Evolutionary conservation across 2,329 filamentous ascomycete genomes (phyloP).

Genomic region (Aureobasidium sp.): DNA sequence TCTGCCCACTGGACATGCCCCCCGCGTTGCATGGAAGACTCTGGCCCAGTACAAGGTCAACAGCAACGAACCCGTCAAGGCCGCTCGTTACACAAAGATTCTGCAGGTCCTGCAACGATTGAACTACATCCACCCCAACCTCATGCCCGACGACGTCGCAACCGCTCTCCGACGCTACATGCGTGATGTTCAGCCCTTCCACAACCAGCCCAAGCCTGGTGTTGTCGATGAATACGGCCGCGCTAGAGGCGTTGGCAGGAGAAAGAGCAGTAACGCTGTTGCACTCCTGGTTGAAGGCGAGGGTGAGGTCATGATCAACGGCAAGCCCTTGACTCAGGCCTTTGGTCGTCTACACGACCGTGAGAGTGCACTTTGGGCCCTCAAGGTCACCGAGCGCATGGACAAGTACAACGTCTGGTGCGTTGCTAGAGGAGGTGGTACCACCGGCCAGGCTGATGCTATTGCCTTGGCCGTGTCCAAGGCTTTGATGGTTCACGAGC

Average conservation of each 20-base stretch:
- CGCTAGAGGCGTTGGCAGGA: constrained; percentile 69
- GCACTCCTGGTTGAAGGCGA: constrained; percentile 89
- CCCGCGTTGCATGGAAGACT: constrained; percentile 72
- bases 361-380: constrained; percentile 86
- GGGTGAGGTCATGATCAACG: constrained; percentile 84
- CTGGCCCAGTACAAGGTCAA: constrained; percentile 65
- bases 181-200: constrained; percentile 63
- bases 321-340: constrained; percentile 69
- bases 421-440: constrained; percentile 73
- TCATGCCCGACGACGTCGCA: constrained; percentile 64
- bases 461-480: constrained; percentile 84
- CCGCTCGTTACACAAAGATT: constrained; percentile 70
- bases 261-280: constrained; percentile 78
- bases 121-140: constrained; percentile 72
- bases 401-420: constrained; percentile 98
- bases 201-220: constrained; percentile 54
- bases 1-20: constrained; percentile 56
- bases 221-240: constrained; percentile 69
- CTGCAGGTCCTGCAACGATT: constrained; percentile 68
- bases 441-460: constrained; percentile 92
- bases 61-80: constrained; percentile 64
- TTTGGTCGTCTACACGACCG: constrained; percentile 89
- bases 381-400: constrained; percentile 71
- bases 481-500: constrained; percentile 83
- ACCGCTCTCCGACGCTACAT: constrained; percentile 61